Percentiles rank a stretch among this genome's conserved stretches.
phyloP scores from a whole-genome alignment of 2,329 filamentous ascomycete species.

The Fusarium bulbicola region DNA sequence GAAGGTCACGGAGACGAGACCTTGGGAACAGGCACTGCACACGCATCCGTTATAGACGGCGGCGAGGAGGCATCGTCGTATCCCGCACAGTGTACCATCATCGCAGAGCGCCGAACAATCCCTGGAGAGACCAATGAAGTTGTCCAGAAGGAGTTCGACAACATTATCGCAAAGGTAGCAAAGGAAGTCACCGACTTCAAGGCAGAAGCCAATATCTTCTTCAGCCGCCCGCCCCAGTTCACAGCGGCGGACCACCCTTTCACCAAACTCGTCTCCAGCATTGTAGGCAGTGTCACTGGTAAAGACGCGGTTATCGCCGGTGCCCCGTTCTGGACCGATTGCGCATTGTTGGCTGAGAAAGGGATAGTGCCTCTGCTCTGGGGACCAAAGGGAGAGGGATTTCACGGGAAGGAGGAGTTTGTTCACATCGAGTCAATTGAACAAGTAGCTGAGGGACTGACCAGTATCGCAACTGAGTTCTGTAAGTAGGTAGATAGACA shows the following conservation, averaged over 20 bases:
- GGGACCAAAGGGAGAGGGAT: conserved; percentile 57
- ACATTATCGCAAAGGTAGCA: conserved; percentile 48
- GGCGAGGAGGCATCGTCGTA: conserved; percentile 63
- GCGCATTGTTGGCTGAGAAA: conserved; percentile 54
- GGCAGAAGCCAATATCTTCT: conserved; percentile 52
- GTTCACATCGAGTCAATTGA: conserved; percentile 55
- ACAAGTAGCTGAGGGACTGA: conserved; percentile 45
- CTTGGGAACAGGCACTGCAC: conserved; percentile 53
- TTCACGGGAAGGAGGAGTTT: conserved; percentile 62
- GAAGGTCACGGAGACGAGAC: conserved; percentile 42
- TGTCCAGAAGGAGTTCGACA: conserved; percentile 50
- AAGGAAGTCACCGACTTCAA: conserved; percentile 50
- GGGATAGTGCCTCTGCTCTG: conserved; percentile 59
- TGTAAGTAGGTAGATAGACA: conserved; percentile 32
- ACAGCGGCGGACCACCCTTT: conserved; percentile 54
- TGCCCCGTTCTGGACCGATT: conserved; percentile 60
- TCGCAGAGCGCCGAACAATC: conserved; percentile 59
- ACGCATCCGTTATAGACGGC: conserved; percentile 58
- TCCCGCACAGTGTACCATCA: conserved; percentile 58
- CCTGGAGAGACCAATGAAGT: conserved; percentile 52
- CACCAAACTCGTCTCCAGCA: conserved; percentile 44
- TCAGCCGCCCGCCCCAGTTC: conserved; percentile 55
- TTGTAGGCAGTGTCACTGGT: conserved; percentile 43
- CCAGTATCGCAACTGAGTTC: conserved; percentile 42
- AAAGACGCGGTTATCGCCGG: conserved; percentile 40